Conservation (phyloP, 257 asterid genomes). For the Penstemon eatonii region DNA sequence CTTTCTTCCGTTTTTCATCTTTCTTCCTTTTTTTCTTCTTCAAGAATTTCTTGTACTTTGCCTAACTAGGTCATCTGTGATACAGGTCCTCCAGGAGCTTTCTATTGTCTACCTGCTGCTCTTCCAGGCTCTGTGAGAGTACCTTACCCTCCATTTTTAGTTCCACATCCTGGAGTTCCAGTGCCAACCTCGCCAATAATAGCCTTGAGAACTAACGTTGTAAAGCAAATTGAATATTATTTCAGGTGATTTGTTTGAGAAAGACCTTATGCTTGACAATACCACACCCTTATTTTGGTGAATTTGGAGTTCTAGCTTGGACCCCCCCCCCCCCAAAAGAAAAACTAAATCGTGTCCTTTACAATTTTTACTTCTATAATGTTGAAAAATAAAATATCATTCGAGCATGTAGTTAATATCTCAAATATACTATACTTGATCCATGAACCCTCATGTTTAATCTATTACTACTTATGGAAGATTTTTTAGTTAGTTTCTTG, state of each 20-base stretch:
- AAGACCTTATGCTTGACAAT: neutral
- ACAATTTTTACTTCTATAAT: neutral
- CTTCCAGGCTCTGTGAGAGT: conserved; percentile 65
- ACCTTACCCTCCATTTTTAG: conserved; percentile 60
- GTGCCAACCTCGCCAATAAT: conserved; percentile 38
- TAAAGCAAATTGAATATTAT: conserved; percentile 90
- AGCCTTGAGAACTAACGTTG: conserved; percentile 52
- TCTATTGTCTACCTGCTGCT: conserved; percentile 53
- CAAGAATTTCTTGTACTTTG: neutral
- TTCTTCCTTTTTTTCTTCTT: too few species aligned
- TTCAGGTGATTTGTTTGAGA: conserved; percentile 62
- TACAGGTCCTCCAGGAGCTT: conserved; percentile 75
- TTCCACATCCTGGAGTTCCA: conserved; percentile 62
- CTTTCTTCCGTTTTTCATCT: neutral
- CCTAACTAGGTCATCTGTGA: conserved; percentile 26
- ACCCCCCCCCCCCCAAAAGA: too few species aligned
- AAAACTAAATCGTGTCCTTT: neutral
- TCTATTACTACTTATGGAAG: neutral
- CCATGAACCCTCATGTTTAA: too few species aligned
- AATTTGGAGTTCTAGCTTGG: conserved; percentile 17
- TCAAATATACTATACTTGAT: too few species aligned
- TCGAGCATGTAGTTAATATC: too few species aligned
- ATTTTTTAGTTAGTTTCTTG: neutral
- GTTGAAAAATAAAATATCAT: too few species aligned
- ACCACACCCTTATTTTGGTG: conserved; percentile 13